A percentile compares a stretch with the other conserved stretches of the same genome.
Evolutionary conservation across 768 basidiomycete genomes (phyloP).

Genomic region (Kwoniella botswanensis): DNA sequence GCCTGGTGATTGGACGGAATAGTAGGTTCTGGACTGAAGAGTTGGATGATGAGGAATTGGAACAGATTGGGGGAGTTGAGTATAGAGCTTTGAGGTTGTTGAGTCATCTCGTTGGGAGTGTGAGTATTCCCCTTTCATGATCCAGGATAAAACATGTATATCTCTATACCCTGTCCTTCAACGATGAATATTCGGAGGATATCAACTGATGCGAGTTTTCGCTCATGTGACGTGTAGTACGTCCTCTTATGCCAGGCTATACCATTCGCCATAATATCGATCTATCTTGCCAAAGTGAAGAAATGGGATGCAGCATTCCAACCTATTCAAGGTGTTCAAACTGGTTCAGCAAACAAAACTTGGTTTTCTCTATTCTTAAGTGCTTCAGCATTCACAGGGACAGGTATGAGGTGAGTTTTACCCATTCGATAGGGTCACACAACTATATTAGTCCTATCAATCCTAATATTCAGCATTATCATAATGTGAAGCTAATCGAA

Average conservation of each 20-base stretch:
- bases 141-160: too few species aligned
- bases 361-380: slow-evolving; percentile 45
- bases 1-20: slow-evolving; percentile 52
- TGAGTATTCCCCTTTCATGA: slow-evolving; percentile 24
- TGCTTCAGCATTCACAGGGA: slow-evolving; percentile 40
- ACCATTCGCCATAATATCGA: slow-evolving; percentile 49
- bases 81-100: slow-evolving; percentile 51
- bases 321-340: slow-evolving; percentile 32
- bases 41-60: slow-evolving; percentile 51
- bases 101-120: slow-evolving; percentile 38
- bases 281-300: slow-evolving; percentile 42
- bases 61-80: slow-evolving; percentile 52
- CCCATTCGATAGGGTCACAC: too few species aligned
- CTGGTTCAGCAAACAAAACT: slow-evolving; percentile 37
- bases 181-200: too few species aligned
- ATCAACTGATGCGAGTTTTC: not conserved
- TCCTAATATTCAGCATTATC: too few species aligned
- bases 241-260: slow-evolving; percentile 42
- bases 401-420: slow-evolving; percentile 41
- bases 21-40: slow-evolving; percentile 52
- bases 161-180: too few species aligned
- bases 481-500: too few species aligned
- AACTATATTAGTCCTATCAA: too few species aligned
- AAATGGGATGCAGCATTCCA: slow-evolving; percentile 39
- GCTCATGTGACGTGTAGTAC: slow-evolving; percentile 33